Conservation (phyloP, 139 green algal genomes). For the Chlorokybus atmophyticus region DNA sequence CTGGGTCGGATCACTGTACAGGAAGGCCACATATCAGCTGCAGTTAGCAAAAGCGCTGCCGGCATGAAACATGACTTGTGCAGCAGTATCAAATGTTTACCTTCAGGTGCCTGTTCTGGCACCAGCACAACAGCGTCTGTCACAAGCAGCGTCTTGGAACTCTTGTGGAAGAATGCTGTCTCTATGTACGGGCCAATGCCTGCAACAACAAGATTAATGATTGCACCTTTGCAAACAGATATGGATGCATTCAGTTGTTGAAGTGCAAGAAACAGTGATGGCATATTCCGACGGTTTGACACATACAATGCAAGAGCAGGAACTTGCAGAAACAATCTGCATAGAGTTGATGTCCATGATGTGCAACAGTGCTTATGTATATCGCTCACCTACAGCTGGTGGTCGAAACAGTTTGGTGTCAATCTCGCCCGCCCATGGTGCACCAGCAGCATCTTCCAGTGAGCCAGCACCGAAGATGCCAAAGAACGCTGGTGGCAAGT, state of each 20-base stretch:
- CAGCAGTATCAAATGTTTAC: too few species aligned
- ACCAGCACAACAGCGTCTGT: constrained; percentile 37
- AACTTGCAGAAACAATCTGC: too few species aligned
- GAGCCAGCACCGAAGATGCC: constrained; percentile 22
- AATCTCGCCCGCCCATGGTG: constrained; percentile 29
- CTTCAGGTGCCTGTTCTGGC: constrained; percentile 15
- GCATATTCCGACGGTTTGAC: neutral
- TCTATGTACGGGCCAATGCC: constrained; percentile 35
- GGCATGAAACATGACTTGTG: too few species aligned
- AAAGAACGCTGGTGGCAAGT: constrained; percentile 27
- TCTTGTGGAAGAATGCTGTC: constrained; percentile 35
- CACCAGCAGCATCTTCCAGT: neutral
- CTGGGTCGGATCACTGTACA: too few species aligned
- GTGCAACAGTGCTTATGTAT: neutral
- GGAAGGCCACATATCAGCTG: too few species aligned
- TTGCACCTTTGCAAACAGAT: neutral
- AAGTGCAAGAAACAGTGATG: constrained; percentile 1
- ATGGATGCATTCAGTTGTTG: neutral
- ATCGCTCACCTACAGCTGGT: constrained; percentile 18
- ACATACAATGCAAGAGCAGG: constrained; percentile 6
- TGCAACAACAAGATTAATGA: constrained; percentile 5
- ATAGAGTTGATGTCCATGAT: neutral
- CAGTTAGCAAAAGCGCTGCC: too few species aligned
- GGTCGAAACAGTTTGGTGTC: constrained; percentile 27
- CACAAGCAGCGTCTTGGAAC: constrained; percentile 30